Evolutionary conservation across 306 rosid genomes (phyloP).

Genomic region (Trifolium pratense): DNA sequence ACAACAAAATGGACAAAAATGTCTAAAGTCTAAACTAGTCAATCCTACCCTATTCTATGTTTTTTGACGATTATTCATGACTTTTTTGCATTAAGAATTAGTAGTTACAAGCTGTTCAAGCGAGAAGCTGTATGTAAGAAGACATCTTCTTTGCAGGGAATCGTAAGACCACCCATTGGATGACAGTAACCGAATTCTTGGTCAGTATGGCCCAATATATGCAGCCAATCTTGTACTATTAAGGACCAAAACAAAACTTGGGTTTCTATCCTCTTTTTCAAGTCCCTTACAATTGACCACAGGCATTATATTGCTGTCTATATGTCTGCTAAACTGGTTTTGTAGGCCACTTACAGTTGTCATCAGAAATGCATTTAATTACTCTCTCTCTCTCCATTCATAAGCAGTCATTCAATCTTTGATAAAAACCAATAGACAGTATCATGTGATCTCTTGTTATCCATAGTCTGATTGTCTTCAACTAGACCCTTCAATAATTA

Average conservation of each 20-base stretch:
- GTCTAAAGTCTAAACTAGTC: constrained; percentile 28
- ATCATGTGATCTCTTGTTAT: neutral
- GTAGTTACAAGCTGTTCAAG: constrained; percentile 23
- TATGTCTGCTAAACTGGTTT: neutral
- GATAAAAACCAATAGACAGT: neutral
- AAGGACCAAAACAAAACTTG: neutral
- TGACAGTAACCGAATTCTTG: constrained; percentile 52
- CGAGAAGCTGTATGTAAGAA: constrained; percentile 45
- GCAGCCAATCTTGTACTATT: neutral
- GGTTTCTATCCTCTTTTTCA: neutral
- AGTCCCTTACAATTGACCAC: neutral
- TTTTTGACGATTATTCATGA: neutral
- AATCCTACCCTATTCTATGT: neutral
- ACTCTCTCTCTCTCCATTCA: neutral
- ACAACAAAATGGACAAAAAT: neutral
- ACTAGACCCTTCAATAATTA: neutral
- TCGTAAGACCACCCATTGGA: constrained; percentile 61
- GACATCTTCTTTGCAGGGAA: constrained; percentile 54
- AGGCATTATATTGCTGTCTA: neutral
- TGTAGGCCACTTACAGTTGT: neutral
- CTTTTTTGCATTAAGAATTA: neutral
- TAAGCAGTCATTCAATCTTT: neutral
- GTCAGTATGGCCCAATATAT: neutral
- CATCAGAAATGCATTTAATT: neutral
- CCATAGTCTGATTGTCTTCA: neutral